A percentile compares a stretch with the other conserved stretches of the same genome.
Evolutionary conservation across 2,329 filamentous ascomycete genomes (phyloP).

Genomic region (Cladosporium sp.): DNA sequence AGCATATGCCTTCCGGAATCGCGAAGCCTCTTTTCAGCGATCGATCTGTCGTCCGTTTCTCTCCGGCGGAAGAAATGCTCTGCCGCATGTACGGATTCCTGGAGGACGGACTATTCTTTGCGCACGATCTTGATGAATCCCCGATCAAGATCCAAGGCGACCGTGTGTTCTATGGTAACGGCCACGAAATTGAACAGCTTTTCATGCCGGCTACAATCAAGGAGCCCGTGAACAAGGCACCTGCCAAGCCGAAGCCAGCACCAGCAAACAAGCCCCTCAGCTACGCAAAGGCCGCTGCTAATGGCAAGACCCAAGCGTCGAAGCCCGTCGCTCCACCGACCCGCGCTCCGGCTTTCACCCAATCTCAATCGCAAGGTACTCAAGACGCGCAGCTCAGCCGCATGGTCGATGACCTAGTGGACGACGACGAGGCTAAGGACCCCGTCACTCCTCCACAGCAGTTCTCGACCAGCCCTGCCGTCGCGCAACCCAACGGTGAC

Average conservation of each 20-base stretch:
- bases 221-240: constrained; percentile 20
- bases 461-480: constrained; percentile 18
- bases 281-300: constrained; percentile 23
- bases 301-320: constrained; percentile 1
- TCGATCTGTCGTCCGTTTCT: constrained; percentile 44
- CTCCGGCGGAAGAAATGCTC: constrained; percentile 60
- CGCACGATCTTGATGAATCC: constrained; percentile 40
- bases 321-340: constrained; percentile 10
- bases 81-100: constrained; percentile 58
- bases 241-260: constrained; percentile 6
- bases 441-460: constrained; percentile 43
- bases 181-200: constrained; percentile 20
- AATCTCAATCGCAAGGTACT: constrained; percentile 13
- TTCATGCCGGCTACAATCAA: constrained; percentile 35
- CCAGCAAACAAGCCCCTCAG: constrained; percentile 23
- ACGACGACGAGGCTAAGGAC: constrained; percentile 39
- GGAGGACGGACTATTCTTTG: constrained; percentile 54
- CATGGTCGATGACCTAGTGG: constrained; percentile 54
- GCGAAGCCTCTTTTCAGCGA: constrained; percentile 51
- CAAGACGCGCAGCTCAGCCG: constrained; percentile 46
- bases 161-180: constrained; percentile 22
- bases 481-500: constrained; percentile 33
- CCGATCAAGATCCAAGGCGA: constrained; percentile 19
- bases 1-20: constrained; percentile 35
- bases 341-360: constrained; percentile 13